Percentiles rank a stretch among this genome's conserved stretches.
Evolutionary conservation across 768 basidiomycete genomes (phyloP).

Genomic region (Podaxis pistillaris): DNA sequence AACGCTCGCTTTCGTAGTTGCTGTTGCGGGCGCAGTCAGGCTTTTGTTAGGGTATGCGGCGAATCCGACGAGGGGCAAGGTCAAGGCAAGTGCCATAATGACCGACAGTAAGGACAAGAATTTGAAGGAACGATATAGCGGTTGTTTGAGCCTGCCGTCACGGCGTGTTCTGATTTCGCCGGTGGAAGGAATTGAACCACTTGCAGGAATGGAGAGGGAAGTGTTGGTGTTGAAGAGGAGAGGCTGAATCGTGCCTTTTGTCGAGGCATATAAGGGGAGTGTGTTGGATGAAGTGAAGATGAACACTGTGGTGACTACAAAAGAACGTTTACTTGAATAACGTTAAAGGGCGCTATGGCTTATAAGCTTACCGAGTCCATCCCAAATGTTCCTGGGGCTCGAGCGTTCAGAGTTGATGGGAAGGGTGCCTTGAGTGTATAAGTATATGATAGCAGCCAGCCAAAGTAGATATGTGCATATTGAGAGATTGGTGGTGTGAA

Average conservation of each 20-base stretch:
- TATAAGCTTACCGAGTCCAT: slow-evolving; percentile 54
- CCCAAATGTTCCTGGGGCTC: slow-evolving; percentile 40
- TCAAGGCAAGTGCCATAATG: slow-evolving; percentile 44
- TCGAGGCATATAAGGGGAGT: slow-evolving; percentile 60
- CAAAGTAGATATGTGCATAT: slow-evolving; percentile 59
- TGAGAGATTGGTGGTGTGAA: slow-evolving; percentile 61
- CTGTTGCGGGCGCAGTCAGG: slow-evolving; percentile 36
- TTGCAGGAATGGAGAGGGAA: slow-evolving; percentile 17
- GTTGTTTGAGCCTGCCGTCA: slow-evolving; percentile 7
- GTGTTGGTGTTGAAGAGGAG: slow-evolving; percentile 5
- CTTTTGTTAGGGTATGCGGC: slow-evolving; percentile 32
- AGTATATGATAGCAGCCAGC: slow-evolving; percentile 52
- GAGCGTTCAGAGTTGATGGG: slow-evolving; percentile 5
- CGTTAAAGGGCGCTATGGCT: not conserved
- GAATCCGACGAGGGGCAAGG: slow-evolving; percentile 59
- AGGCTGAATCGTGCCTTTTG: slow-evolving; percentile 31
- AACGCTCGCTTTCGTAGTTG: slow-evolving; percentile 7
- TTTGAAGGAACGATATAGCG: slow-evolving; percentile 51
- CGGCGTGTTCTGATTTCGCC: slow-evolving; percentile 33
- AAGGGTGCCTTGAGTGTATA: slow-evolving; percentile 48
- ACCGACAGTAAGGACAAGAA: slow-evolving; percentile 52
- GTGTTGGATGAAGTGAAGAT: slow-evolving; percentile 66
- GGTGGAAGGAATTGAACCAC: slow-evolving; percentile 35
- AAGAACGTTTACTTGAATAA: not conserved
- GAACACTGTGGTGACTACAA: slow-evolving; percentile 59